phyloP scores from a whole-genome alignment of 768 basidiomycete species.

The Pulveroboletus frians region DNA sequence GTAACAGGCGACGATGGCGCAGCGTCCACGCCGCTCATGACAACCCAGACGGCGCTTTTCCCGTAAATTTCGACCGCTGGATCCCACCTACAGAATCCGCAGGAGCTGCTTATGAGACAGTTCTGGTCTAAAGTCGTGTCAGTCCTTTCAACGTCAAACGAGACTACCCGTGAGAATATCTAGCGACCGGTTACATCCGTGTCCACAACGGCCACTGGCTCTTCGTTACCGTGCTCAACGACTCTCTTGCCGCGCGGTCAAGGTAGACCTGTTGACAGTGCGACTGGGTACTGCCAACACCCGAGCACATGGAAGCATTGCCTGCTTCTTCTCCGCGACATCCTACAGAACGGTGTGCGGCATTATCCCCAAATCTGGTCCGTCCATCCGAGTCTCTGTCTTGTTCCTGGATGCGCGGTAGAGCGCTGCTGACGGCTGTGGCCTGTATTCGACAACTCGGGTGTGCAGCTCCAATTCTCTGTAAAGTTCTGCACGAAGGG shows the following conservation, averaged over 20 bases:
- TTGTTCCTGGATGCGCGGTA: background rate
- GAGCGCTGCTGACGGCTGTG: background rate
- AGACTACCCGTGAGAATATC: slow-evolving; percentile 20
- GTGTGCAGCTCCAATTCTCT: background rate
- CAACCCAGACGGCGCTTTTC: slow-evolving; percentile 20
- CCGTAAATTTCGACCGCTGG: slow-evolving; percentile 16
- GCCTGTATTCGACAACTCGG: background rate
- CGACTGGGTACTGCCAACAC: background rate
- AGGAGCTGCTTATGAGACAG: slow-evolving; percentile 18
- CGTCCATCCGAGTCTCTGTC: background rate
- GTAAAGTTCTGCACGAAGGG: background rate
- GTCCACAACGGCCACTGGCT: background rate
- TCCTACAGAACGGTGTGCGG: background rate
- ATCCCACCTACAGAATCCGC: slow-evolving; percentile 19
- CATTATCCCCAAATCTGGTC: background rate
- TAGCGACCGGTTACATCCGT: slow-evolving; percentile 11
- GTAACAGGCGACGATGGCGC: slow-evolving; percentile 27
- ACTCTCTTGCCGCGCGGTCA: background rate
- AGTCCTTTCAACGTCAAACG: slow-evolving; percentile 22
- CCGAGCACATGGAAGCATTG: background rate
- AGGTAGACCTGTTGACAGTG: background rate
- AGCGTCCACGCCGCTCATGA: slow-evolving; percentile 43
- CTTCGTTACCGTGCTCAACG: background rate
- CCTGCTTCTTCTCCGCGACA: background rate
- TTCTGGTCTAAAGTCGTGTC: slow-evolving; percentile 15